Conservation (phyloP, 495 filamentous ascomycete genomes). For the Penicillium tannophilum region DNA sequence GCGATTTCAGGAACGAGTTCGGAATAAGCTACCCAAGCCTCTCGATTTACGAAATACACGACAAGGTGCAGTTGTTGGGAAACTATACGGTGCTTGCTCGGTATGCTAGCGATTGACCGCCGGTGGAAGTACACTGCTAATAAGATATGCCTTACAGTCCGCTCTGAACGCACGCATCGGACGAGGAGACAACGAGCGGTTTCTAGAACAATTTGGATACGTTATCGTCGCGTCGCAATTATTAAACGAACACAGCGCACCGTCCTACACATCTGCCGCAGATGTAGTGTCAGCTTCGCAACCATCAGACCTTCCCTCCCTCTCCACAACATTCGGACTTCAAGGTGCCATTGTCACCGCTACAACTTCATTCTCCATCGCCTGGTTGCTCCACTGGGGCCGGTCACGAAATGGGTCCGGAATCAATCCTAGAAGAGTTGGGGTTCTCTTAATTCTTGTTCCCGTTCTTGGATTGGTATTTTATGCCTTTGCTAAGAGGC, state of each 20-base stretch:
- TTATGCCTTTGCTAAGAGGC: constrained; percentile 74
- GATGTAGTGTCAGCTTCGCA: constrained; percentile 40
- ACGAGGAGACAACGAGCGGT: constrained; percentile 78
- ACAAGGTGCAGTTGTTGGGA: constrained; percentile 48
- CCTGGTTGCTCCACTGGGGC: constrained; percentile 73
- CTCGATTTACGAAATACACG: constrained; percentile 59
- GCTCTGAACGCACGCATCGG: constrained; percentile 73
- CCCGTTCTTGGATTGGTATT: constrained; percentile 57
- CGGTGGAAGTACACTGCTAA: neutral
- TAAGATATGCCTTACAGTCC: constrained; percentile 31
- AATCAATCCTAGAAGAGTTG: constrained; percentile 49
- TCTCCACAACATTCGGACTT: constrained; percentile 48
- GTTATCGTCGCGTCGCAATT: constrained; percentile 94
- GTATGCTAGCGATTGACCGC: constrained; percentile 41
- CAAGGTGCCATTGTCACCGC: constrained; percentile 55
- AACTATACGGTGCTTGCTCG: constrained; percentile 60
- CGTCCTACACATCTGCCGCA: constrained; percentile 47
- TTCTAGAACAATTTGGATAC: constrained; percentile 95
- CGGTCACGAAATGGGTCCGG: constrained; percentile 37
- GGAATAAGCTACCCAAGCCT: constrained; percentile 63
- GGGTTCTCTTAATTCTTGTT: constrained; percentile 59
- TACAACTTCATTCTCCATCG: constrained; percentile 65
- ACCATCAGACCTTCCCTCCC: constrained; percentile 38
- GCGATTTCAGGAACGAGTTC: constrained; percentile 65
- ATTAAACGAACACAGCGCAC: constrained; percentile 65